Evolutionary conservation across 2,329 filamentous ascomycete species (phyloP).

Genomic region (Xylariaceae sp.): DNA sequence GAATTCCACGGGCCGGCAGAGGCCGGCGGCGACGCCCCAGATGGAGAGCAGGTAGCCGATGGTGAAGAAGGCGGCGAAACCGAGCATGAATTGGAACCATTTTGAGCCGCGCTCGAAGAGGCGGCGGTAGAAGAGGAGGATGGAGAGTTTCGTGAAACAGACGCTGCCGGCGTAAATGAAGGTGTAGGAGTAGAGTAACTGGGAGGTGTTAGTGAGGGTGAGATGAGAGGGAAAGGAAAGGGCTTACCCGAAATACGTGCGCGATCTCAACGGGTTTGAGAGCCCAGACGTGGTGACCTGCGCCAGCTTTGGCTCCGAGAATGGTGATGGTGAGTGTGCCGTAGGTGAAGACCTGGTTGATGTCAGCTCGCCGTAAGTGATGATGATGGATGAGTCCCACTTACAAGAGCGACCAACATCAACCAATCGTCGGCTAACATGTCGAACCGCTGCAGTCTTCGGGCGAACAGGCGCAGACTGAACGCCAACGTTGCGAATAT

Average conservation of each 20-base stretch:
- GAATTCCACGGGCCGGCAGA: constrained; percentile 23
- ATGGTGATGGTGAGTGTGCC: constrained; percentile 23
- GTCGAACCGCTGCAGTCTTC: constrained; percentile 22
- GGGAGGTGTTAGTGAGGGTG: background rate
- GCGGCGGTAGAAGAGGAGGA: constrained; percentile 32
- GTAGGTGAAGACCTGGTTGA: constrained; percentile 18
- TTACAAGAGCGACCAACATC: constrained; percentile 25
- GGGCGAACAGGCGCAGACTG: constrained; percentile 20
- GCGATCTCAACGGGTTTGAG: constrained; percentile 15
- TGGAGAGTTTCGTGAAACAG: constrained; percentile 31
- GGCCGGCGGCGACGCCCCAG: constrained; percentile 20
- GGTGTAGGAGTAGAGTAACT: constrained; percentile 32
- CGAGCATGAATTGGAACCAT: constrained; percentile 24
- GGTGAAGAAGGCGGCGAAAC: constrained; percentile 23
- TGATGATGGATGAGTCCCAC: constrained; percentile 1
- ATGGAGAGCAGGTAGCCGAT: constrained; percentile 27
- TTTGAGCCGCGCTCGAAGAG: constrained; percentile 29
- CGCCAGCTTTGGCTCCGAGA: constrained; percentile 21
- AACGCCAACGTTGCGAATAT: constrained; percentile 21
- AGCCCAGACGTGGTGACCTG: constrained; percentile 25
- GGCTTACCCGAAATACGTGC: constrained; percentile 20
- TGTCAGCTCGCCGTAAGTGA: background rate
- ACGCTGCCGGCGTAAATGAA: constrained; percentile 30
- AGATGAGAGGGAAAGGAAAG: too few relatives aligned
- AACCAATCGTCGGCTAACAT: constrained; percentile 26